These are phyloP conservation scores for Pythium scleroteichum DNA, from an alignment of 352 stramenopile species.

Conservation along the genomic window DNA sequence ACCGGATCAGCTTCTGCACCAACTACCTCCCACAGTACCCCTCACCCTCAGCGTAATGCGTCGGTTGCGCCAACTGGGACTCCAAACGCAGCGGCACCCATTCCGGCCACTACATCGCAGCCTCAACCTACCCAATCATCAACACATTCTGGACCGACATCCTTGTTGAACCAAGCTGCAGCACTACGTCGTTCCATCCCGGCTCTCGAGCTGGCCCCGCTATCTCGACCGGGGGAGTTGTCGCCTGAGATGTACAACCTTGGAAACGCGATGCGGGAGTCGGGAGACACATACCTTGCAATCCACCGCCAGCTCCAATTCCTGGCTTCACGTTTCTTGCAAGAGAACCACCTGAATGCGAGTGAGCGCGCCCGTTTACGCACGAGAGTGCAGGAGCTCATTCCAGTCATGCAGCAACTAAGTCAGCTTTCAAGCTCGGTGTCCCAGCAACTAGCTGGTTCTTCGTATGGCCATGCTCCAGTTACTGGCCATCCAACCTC, in stretches of 20 bases:
- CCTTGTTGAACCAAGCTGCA: conserved; percentile 19
- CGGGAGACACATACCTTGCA: conserved; percentile 27
- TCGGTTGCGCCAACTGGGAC: neutral
- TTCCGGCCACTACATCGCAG: neutral
- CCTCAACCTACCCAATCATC: neutral
- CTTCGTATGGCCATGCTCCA: conserved; percentile 10
- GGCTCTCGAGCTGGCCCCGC: conserved; percentile 18
- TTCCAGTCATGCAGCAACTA: conserved; percentile 20
- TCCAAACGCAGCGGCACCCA: too few relatives aligned
- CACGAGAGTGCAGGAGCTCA: conserved; percentile 20
- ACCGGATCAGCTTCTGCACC: too few relatives aligned
- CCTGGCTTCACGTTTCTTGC: conserved; percentile 16
- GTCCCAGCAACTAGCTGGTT: conserved; percentile 12
- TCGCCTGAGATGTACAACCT: conserved; percentile 26
- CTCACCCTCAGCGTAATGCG: neutral
- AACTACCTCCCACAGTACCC: too few relatives aligned
- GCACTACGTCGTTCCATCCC: conserved; percentile 24
- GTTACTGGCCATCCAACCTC: neutral
- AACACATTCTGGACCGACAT: neutral
- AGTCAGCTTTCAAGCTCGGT: conserved; percentile 12
- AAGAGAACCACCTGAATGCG: conserved; percentile 16
- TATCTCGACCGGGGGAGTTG: conserved; percentile 16
- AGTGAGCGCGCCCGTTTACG: conserved; percentile 17
- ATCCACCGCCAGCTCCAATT: conserved; percentile 29
- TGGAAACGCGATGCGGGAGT: conserved; percentile 27